Percentiles rank a stretch among this genome's conserved stretches.
Conservation (phyloP, 441 rosid species). For the Omphalea diandra region DNA sequence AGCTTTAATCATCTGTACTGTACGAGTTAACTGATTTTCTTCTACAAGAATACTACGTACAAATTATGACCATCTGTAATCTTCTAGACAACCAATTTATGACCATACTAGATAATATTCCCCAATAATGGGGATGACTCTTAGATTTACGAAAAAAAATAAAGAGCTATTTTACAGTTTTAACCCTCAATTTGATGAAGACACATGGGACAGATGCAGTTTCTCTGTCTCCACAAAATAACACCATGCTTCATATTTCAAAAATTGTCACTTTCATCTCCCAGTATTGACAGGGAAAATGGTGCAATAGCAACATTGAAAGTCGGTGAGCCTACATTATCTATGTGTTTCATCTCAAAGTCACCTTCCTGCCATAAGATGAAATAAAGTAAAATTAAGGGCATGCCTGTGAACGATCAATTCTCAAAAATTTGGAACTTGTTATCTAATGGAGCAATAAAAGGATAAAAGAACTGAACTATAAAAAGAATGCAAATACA, state of each 20-base stretch:
- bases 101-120: not conserved
- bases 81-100: constrained; percentile 3
- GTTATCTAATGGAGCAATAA: not conserved
- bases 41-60: not conserved
- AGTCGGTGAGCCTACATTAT: constrained; percentile 42
- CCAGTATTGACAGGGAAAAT: constrained; percentile 55
- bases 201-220: constrained; percentile 5
- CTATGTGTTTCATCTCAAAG: constrained; percentile 76
- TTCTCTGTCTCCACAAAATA: not conserved
- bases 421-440: not conserved
- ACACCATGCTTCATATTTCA: constrained; percentile 22
- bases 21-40: constrained; percentile 4
- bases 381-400: not conserved
- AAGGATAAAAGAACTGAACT: not conserved
- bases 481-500: not conserved
- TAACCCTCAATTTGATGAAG: constrained; percentile 16
- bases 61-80: not conserved
- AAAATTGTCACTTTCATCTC: constrained; percentile 45
- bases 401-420: not conserved
- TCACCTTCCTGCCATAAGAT: constrained; percentile 62
- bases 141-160: constrained; percentile 15
- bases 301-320: constrained; percentile 70
- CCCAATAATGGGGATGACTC: constrained; percentile 3
- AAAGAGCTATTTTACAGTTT: constrained; percentile 19
- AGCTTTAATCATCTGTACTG: not conserved